phyloP scores from a whole-genome alignment of 306 rosid genomes.

The Styphnolobium japonicum region DNA sequence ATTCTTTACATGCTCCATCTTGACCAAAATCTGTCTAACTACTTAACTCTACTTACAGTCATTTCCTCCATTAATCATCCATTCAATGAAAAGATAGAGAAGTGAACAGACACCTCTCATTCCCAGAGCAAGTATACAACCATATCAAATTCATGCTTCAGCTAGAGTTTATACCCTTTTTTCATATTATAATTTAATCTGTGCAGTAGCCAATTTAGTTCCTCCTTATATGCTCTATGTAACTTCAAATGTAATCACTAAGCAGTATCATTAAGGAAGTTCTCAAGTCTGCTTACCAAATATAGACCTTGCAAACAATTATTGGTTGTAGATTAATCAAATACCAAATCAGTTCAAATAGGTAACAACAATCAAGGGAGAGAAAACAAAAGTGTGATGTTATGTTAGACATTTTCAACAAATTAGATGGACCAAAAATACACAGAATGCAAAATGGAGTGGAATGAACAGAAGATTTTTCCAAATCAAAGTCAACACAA shows the following conservation, averaged over 20 bases:
- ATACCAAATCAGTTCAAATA: background rate
- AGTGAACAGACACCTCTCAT: background rate
- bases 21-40: background rate
- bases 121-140: constrained; percentile 1
- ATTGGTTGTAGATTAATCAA: background rate
- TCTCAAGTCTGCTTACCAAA: background rate
- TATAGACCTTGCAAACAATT: background rate
- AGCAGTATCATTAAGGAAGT: background rate
- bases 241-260: constrained; percentile 1
- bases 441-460: background rate
- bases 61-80: constrained; percentile 16
- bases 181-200: background rate
- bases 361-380: background rate
- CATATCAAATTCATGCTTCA: background rate
- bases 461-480: background rate
- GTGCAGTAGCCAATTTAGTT: background rate
- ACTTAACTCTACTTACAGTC: background rate
- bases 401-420: background rate
- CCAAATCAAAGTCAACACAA: constrained; percentile 9
- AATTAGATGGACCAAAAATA: background rate
- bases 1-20: background rate
- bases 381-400: background rate
- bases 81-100: background rate
- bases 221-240: background rate
- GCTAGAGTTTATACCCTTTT: background rate